Evolutionary conservation across 1,284 basidiomycete genomes (phyloP).

Genomic region (Bjerkandera adusta): DNA sequence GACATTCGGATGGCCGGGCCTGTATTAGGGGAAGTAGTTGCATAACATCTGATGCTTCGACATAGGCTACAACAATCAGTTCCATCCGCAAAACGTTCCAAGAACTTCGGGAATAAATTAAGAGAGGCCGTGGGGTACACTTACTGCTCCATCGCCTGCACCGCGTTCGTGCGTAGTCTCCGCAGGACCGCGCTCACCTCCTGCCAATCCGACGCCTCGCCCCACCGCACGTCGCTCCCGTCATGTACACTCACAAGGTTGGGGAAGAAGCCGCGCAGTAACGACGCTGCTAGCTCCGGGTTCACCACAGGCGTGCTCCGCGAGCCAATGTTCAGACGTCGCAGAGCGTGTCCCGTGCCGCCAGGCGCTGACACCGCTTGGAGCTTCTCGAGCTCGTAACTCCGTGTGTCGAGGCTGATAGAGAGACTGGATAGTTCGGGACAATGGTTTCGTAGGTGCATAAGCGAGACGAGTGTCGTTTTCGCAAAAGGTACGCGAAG

Average conservation of each 20-base stretch:
- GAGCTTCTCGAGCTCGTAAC: not conserved
- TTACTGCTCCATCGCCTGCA: too few species aligned
- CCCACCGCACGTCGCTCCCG: slow-evolving; percentile 8
- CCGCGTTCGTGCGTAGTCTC: too few species aligned
- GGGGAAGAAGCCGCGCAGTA: slow-evolving; percentile 9
- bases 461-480: slow-evolving; percentile 4
- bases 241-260: slow-evolving; percentile 9
- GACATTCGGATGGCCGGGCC: too few species aligned
- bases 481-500: slow-evolving; percentile 1
- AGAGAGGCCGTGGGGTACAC: too few species aligned
- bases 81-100: too few species aligned
- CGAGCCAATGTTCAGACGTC: slow-evolving; percentile 10
- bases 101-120: too few species aligned
- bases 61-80: too few species aligned
- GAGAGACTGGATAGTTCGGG: slow-evolving; percentile 11
- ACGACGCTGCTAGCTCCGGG: slow-evolving; percentile 8
- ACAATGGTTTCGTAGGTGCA: slow-evolving; percentile 8
- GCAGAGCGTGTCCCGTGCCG: slow-evolving; percentile 1
- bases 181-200: slow-evolving; percentile 7
- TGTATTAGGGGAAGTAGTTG: too few species aligned
- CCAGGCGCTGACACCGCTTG: not conserved
- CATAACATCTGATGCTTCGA: too few species aligned
- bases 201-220: slow-evolving; percentile 11
- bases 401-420: slow-evolving; percentile 9
- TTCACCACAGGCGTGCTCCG: slow-evolving; percentile 13